phyloP scores from a whole-genome alignment of 1,284 basidiomycete genomes.

The Ceratobasidium sp. region DNA sequence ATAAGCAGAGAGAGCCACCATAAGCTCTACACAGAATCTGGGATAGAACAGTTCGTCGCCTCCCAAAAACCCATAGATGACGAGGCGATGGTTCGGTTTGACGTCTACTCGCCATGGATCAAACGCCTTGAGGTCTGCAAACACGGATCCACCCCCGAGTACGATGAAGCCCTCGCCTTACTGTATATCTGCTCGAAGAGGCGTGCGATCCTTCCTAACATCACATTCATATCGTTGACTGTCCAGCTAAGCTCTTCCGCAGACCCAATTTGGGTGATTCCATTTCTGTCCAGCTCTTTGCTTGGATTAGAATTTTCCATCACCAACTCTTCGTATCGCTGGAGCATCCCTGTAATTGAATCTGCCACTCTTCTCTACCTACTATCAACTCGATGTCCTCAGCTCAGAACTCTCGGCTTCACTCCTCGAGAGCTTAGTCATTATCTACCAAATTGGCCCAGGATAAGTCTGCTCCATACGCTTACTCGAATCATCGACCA shows the following conservation, averaged over 20 bases:
- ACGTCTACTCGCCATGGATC: not conserved
- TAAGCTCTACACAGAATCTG: not conserved
- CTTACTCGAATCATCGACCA: not conserved
- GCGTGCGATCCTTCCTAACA: not conserved
- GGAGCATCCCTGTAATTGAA: not conserved
- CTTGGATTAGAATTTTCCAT: not conserved
- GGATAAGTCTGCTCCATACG: not conserved
- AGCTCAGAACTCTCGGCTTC: not conserved
- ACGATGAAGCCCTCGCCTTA: not conserved
- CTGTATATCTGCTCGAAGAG: not conserved
- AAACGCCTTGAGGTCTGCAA: conserved; percentile 5
- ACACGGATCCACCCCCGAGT: not conserved
- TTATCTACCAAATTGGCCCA: not conserved
- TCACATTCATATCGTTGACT: not conserved
- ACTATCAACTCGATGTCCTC: not conserved
- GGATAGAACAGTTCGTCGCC: not conserved
- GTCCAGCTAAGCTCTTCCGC: not conserved
- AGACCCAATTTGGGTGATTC: not conserved
- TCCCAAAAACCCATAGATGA: not conserved
- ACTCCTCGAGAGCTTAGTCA: too few relatives aligned
- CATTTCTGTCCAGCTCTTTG: not conserved
- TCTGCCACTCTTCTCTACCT: not conserved
- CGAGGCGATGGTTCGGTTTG: not conserved
- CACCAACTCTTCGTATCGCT: not conserved
- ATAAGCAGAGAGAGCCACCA: not conserved